phyloP scores from a whole-genome alignment of 1,284 basidiomycete genomes.

The Gomphus bonarii region DNA sequence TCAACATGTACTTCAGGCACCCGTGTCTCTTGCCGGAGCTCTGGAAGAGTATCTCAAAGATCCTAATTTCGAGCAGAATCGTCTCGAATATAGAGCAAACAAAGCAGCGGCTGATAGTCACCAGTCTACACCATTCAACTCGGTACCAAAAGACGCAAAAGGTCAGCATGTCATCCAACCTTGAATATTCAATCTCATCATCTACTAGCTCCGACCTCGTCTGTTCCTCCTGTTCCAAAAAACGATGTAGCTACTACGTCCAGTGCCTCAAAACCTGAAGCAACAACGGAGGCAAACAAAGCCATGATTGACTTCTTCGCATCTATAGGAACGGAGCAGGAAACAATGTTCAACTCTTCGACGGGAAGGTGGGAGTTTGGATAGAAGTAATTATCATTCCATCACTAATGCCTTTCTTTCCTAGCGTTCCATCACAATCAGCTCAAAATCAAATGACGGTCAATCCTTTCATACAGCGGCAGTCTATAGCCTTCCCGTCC shows the following conservation, averaged over 20 bases:
- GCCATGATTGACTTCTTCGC: slow-evolving; percentile 83
- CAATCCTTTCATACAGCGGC: slow-evolving; percentile 71
- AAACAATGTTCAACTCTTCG: slow-evolving; percentile 61
- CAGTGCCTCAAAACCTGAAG: slow-evolving; percentile 16
- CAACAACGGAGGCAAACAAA: slow-evolving; percentile 26
- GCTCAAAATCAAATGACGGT: slow-evolving; percentile 26
- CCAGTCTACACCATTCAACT: slow-evolving; percentile 23
- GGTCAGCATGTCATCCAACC: slow-evolving; percentile 14
- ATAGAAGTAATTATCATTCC: not conserved
- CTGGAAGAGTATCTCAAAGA: slow-evolving; percentile 95
- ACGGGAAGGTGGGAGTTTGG: slow-evolving; percentile 37
- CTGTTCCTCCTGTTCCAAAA: slow-evolving; percentile 5
- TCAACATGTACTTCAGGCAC: slow-evolving; percentile 49
- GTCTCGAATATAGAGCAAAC: slow-evolving; percentile 84
- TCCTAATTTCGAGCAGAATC: slow-evolving; percentile 92
- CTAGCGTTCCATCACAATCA: slow-evolving; percentile 11
- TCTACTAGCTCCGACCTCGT: slow-evolving; percentile 18
- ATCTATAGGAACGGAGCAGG: slow-evolving; percentile 79
- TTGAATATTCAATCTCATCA: slow-evolving; percentile 18
- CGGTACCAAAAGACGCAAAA: slow-evolving; percentile 19
- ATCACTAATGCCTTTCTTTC: slow-evolving; percentile 3
- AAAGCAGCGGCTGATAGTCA: slow-evolving; percentile 65
- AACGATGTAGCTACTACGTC: not conserved
- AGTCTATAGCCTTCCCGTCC: slow-evolving; percentile 21
- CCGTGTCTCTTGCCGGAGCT: slow-evolving; percentile 84